These are phyloP conservation scores for Auricularia sp. DNA, from an alignment of 768 basidiomycete genomes.

Conservation along the genomic window DNA sequence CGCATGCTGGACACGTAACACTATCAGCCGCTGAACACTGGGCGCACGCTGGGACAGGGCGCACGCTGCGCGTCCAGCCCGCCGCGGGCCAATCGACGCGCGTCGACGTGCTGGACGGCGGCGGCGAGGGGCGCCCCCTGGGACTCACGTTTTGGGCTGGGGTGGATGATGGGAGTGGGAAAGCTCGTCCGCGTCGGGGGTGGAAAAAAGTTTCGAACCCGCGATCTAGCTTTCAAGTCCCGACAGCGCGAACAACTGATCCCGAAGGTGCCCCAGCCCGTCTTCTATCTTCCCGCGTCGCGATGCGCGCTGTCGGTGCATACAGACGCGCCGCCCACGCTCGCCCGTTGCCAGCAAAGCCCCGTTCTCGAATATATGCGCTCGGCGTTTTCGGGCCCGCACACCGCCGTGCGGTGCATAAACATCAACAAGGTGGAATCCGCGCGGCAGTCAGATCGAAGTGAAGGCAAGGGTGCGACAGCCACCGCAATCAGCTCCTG, in stretches of 20 bases:
- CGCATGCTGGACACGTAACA: slow-evolving; percentile 57
- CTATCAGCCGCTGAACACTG: background rate
- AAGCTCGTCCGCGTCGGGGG: background rate
- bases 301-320: background rate
- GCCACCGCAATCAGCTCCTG: too few species aligned
- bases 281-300: too few species aligned
- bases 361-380: too few species aligned
- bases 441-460: too few species aligned
- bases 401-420: too few species aligned
- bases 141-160: background rate
- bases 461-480: too few species aligned
- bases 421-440: too few species aligned
- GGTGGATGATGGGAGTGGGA: background rate
- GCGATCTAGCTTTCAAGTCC: background rate
- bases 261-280: too few species aligned
- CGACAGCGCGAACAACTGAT: too few species aligned
- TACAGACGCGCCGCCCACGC: background rate
- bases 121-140: background rate
- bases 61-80: background rate
- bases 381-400: too few species aligned
- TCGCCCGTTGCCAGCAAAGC: background rate
- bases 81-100: background rate
- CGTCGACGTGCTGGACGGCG: background rate
- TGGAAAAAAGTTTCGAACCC: background rate
- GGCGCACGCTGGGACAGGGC: background rate